Evolutionary conservation across 106 monocot genomes (phyloP).

Genomic region (Dioscorea alata): DNA sequence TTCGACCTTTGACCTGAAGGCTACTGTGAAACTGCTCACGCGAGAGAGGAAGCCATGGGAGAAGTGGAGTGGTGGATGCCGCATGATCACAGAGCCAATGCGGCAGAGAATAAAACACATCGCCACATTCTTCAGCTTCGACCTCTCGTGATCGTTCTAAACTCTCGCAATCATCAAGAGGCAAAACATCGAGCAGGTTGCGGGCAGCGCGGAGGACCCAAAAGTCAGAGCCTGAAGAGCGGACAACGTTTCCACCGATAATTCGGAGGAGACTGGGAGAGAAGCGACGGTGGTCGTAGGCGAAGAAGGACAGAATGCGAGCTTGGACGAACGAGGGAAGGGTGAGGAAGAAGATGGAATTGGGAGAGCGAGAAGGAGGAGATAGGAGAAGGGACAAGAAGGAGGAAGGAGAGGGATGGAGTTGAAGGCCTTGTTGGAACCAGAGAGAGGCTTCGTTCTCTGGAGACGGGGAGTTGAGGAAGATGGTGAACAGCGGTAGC

Average conservation of each 20-base stretch:
- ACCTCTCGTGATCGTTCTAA: background rate
- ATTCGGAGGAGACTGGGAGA: conserved; percentile 22
- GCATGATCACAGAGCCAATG: conserved; percentile 47
- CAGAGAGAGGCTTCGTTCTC: conserved; percentile 50
- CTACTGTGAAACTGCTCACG: background rate
- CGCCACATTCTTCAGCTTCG: background rate
- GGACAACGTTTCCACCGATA: conserved; percentile 32
- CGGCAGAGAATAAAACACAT: conserved; percentile 48
- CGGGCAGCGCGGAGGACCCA: conserved; percentile 62
- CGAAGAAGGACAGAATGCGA: conserved; percentile 80
- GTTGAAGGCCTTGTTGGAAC: conserved; percentile 29
- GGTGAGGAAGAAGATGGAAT: conserved; percentile 41
- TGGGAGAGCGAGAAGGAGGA: no score
- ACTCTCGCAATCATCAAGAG: background rate
- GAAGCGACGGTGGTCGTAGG: conserved; percentile 35
- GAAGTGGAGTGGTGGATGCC: conserved; percentile 15
- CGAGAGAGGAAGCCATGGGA: conserved; percentile 72
- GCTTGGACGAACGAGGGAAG: conserved; percentile 59
- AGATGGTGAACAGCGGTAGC: conserved; percentile 63
- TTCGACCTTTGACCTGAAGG: background rate
- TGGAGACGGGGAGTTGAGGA: conserved; percentile 64
- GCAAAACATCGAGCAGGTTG: conserved; percentile 66
- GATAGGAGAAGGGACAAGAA: background rate
- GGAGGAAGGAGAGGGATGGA: conserved; percentile 24
- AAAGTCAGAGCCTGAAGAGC: conserved; percentile 9